Base-by-base conservation (phyloP, 192 early-diverging fungal genomes). In the Gigaspora rosea region DNA sequence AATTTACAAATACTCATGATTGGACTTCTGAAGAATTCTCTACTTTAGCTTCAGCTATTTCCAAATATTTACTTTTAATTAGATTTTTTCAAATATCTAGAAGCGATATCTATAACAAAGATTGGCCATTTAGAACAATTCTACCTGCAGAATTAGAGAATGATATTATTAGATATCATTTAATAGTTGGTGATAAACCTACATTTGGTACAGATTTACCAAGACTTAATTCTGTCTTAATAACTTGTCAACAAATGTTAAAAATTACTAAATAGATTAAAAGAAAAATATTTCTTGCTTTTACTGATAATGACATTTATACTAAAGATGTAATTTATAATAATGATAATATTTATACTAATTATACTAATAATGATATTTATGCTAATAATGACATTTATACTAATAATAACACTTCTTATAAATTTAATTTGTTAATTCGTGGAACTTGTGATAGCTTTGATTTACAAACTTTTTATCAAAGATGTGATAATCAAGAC, bases 361-460 rank as follows among this genome's bases (percentile, higher is more conserved):
- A n/a, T n/a, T n/a, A 27, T 27, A 1, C n/a, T n/a, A n/a, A 27
- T 27, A 1, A 27, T 27, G 27, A 27, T 27, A 27, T 27, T 27
- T 27, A 27, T 27, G 27, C n/a, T n/a, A n/a, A 27, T 27, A 1
- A 27, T 27, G 27, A 27, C 1, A 27, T 27, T 27, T 27, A 27
- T 27, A 27, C 27, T n/a, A n/a, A n/a, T n/a, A n/a, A n/a, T 20
- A 33, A 51, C 22, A n/a, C 27, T 33, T 33, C 70, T 33, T 72
- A 72, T 51, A 72, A 72, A 72, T 72, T 72, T 72, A 51, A 72
- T 63, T 35, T 47, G 8, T 63, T 75, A 32, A 12, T 64, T 49
- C 22, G 73, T 12, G 59, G 52, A n/a, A 62, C 52, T 16, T 46
- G 35, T 49, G 73, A 75, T 62, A 59, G 73, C 13, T 62, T 75